A percentile compares a stretch with the other conserved stretches of the same genome.
Evolutionary conservation across 2,329 filamentous ascomycete genomes (phyloP).

Genomic region (Leptosphaerulina australis): DNA sequence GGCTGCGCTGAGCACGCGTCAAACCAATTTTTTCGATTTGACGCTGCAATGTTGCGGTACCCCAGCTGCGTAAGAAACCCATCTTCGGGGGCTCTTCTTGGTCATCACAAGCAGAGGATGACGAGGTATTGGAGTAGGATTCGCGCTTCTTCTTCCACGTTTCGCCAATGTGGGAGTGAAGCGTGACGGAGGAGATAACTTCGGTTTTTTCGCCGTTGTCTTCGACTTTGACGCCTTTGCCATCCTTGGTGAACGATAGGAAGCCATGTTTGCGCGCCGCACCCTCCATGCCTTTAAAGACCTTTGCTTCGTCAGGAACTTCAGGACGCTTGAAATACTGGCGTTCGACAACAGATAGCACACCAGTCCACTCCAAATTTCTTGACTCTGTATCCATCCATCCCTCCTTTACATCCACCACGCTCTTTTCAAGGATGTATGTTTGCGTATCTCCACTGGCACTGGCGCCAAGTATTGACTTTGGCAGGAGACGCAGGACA

Average conservation of each 20-base stretch:
- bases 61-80: conserved; percentile 67
- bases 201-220: conserved; percentile 59
- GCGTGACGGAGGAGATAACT: conserved; percentile 75
- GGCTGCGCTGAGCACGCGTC: conserved; percentile 75
- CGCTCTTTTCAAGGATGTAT: conserved; percentile 80
- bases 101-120: conserved; percentile 33
- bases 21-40: conserved; percentile 81
- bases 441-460: conserved; percentile 70
- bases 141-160: conserved; percentile 60
- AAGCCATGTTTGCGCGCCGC: conserved; percentile 42
- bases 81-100: conserved; percentile 57
- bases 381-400: conserved; percentile 83
- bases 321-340: conserved; percentile 68
- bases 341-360: conserved; percentile 77
- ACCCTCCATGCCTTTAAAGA: conserved; percentile 41
- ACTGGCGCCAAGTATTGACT: conserved; percentile 66
- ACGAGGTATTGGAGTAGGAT: conserved; percentile 49
- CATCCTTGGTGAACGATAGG: conserved; percentile 33
- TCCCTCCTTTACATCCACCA: conserved; percentile 78
- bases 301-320: conserved; percentile 30
- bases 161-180: conserved; percentile 74
- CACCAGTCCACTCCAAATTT: conserved; percentile 82
- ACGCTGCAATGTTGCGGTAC: conserved; percentile 73
- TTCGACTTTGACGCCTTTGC: conserved; percentile 35
- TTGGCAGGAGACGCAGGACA: conserved; percentile 75